Evolutionary conservation across 306 rosid genomes (phyloP), one percentile per base, ranked within the genome.

Genomic region (Sesbania bispinosa): DNA sequence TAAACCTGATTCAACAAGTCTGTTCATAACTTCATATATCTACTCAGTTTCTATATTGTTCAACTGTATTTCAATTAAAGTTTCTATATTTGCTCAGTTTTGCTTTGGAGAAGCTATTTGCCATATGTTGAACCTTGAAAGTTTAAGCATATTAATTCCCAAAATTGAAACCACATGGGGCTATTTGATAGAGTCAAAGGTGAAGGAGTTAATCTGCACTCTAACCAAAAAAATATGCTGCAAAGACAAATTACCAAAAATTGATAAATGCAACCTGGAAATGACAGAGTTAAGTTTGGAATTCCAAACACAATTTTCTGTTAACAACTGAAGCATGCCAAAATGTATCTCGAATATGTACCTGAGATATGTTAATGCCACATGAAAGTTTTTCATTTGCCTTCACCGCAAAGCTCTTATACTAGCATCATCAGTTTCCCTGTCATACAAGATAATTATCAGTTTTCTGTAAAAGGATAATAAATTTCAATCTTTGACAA

Each of bases 381-480:
- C 75, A 79, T 94, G 98, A 29, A 94, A 89, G 62, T 90, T 94
- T 85, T 89, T 94, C 96, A 90, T 89, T 86, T 94, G 98, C 39
- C 96, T 85, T 43, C 89, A 65, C 14, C 97, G 92, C 70, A 94
- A 39, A 69, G 85, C 92, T 64, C 66, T 90, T 55, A 86, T 64
- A 60, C 62, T 69, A 19, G 77, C 66, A 78, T 88, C 87, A 75
- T 82, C 77, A 19, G 94, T 87, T 77, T 94, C 97, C 98, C 98
- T 94, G 89, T 55, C 39, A 46, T 42, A 65, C 61, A 75, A 52
- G 21, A 72, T 57, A 62, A 54, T 38, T 23, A 27, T 33, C 43
- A 30, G 33, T 47, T 64, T 55, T 14, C 48, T 66, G 66, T 43
- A 35, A 50, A 46, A 72, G 14, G 50, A 43, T 5, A 41, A 67